phyloP scores from a whole-genome alignment of 2,329 filamentous ascomycete species.

The Cercospora sp. region DNA sequence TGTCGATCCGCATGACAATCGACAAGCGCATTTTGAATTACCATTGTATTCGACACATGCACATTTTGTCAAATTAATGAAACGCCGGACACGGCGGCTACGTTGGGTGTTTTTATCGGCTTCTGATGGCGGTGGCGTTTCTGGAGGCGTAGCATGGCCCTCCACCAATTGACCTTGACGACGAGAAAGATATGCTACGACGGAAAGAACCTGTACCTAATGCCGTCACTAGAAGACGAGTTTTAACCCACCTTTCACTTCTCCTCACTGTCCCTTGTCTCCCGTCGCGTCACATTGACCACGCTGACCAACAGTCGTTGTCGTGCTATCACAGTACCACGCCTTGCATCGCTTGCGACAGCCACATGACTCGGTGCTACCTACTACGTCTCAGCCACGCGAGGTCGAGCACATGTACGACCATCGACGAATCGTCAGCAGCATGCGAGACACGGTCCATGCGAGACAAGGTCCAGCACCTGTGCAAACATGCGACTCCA shows the following conservation, averaged over 20 bases:
- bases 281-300: background rate
- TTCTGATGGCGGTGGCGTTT: constrained; percentile 12
- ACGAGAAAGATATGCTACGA: constrained; percentile 11
- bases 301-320: background rate
- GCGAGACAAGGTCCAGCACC: no score
- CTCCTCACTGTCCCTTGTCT: background rate
- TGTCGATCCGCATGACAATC: constrained; percentile 4
- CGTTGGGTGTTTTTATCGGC: constrained; percentile 15
- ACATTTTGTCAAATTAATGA: constrained; percentile 12
- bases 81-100: background rate
- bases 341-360: background rate
- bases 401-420: background rate
- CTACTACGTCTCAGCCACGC: background rate
- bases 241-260: constrained; percentile 19
- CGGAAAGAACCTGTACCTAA: constrained; percentile 13
- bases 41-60: constrained; percentile 13
- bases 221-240: constrained; percentile 19
- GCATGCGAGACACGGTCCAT: background rate
- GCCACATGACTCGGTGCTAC: background rate
- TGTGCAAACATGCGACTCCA: no score
- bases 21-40: constrained; percentile 13
- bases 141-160: constrained; percentile 9
- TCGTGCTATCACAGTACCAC: background rate
- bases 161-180: background rate
- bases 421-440: background rate